Percentiles rank a stretch among this genome's conserved stretches.
phyloP scores from a whole-genome alignment of 2,329 filamentous ascomycete species.

The Botryosphaeria dothidea region DNA sequence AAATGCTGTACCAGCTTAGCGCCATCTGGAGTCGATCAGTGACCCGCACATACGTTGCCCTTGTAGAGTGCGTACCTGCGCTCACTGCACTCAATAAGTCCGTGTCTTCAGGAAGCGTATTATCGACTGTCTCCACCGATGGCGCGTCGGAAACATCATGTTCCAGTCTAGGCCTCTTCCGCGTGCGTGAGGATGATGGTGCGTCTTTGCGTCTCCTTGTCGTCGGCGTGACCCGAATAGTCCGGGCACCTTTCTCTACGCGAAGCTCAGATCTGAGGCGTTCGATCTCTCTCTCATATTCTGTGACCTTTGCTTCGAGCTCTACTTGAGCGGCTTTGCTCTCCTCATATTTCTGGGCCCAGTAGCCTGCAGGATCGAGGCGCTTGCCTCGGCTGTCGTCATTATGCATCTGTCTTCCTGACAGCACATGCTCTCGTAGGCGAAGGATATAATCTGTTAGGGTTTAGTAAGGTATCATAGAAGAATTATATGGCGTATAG shows the following conservation, averaged over 20 bases:
- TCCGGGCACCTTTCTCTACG: not conserved
- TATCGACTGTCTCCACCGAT: not conserved
- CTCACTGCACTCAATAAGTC: not conserved
- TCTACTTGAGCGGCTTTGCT: slow-evolving; percentile 28
- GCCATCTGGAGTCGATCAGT: not conserved
- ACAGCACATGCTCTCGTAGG: slow-evolving; percentile 39
- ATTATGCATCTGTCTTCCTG: slow-evolving; percentile 23
- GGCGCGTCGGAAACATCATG: not conserved
- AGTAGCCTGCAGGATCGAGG: slow-evolving; percentile 43
- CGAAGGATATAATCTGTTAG: slow-evolving; percentile 32
- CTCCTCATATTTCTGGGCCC: slow-evolving; percentile 32
- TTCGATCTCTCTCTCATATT: slow-evolving; percentile 33
- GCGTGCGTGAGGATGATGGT: not conserved
- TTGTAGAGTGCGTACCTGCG: not conserved
- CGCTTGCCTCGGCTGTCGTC: slow-evolving; percentile 30
- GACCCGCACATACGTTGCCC: not conserved
- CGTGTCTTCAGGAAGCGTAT: not conserved
- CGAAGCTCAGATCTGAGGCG: slow-evolving; percentile 21
- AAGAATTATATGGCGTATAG: not conserved
- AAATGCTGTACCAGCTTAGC: slow-evolving; percentile 24
- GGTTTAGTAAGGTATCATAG: not conserved
- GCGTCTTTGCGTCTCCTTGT: not conserved
- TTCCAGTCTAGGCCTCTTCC: not conserved
- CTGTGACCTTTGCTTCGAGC: slow-evolving; percentile 27
- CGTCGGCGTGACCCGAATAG: not conserved